A percentile compares a stretch with the other conserved stretches of the same genome.
Evolutionary conservation across 768 basidiomycete genomes (phyloP).

Genomic region (Leccinum arenicola): DNA sequence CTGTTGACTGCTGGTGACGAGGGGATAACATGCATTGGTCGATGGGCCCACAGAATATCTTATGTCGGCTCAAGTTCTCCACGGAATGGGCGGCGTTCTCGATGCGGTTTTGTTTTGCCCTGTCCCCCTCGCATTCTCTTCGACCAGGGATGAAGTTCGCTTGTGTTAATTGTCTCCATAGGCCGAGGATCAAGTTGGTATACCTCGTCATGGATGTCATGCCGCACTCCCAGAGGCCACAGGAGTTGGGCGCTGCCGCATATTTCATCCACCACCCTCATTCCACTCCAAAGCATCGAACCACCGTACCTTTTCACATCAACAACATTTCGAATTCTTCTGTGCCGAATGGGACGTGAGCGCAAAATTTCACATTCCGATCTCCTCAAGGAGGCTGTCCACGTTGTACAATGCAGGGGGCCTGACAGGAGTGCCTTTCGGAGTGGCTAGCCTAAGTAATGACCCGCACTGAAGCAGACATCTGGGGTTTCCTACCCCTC

Average conservation of each 20-base stretch:
- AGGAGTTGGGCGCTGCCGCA: slow-evolving; percentile 3
- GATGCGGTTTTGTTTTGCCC: background rate
- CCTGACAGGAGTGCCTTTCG: slow-evolving; percentile 3
- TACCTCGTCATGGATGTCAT: slow-evolving; percentile 2
- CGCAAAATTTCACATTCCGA: slow-evolving; percentile 18
- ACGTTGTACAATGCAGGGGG: slow-evolving; percentile 10
- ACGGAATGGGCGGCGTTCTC: background rate
- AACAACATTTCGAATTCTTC: slow-evolving; percentile 13
- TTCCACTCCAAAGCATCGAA: slow-evolving; percentile 12
- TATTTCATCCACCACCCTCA: slow-evolving; percentile 9
- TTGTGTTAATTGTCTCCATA: background rate
- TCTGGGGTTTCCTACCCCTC: background rate
- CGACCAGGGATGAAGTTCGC: background rate
- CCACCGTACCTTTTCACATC: slow-evolving; percentile 16
- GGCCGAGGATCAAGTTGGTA: background rate
- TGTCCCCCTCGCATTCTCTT: background rate
- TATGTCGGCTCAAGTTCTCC: slow-evolving; percentile 2
- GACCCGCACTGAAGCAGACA: background rate
- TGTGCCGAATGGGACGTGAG: background rate
- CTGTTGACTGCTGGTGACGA: slow-evolving; percentile 19
- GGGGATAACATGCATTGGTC: slow-evolving; percentile 21
- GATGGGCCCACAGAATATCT: slow-evolving; percentile 1
- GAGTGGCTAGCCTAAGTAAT: slow-evolving; percentile 1
- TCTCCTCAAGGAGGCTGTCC: slow-evolving; percentile 12
- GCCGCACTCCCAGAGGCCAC: background rate